phyloP scores from a whole-genome alignment of 129 eudicot species.

The sunflower (Helianthus annuus) region HanXRQr2.0-SUNRISE NC_035443.2:154083209-154083708 shows the following conservation, averaged over 20 bases:
- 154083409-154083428: constrained; percentile 78
- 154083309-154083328: constrained; percentile 22
- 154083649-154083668: not conserved
- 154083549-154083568: constrained; percentile 47
- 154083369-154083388: not conserved
- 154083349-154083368: constrained; percentile 12
- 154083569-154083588: constrained; percentile 75
- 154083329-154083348: constrained; percentile 28
- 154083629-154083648: not conserved
- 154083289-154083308: constrained; percentile 1
- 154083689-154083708: not conserved
- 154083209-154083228: constrained; percentile 10
- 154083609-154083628: constrained; percentile 68
- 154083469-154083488: constrained; percentile 48
- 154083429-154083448: constrained; percentile 70
- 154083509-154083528: constrained; percentile 40
- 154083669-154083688: not conserved
- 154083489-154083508: constrained; percentile 51
- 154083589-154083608: constrained; percentile 81
- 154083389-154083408: constrained; percentile 56
- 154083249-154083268: constrained; percentile 16
- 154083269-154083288: constrained; percentile 20
- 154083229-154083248: not conserved
- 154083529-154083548: constrained; percentile 33
- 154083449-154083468: constrained; percentile 62